Evolutionary conservation across 2,329 filamentous ascomycete species (phyloP), one percentile per base, ranked within the genome.

Genomic region (Phialophora chinensis): DNA sequence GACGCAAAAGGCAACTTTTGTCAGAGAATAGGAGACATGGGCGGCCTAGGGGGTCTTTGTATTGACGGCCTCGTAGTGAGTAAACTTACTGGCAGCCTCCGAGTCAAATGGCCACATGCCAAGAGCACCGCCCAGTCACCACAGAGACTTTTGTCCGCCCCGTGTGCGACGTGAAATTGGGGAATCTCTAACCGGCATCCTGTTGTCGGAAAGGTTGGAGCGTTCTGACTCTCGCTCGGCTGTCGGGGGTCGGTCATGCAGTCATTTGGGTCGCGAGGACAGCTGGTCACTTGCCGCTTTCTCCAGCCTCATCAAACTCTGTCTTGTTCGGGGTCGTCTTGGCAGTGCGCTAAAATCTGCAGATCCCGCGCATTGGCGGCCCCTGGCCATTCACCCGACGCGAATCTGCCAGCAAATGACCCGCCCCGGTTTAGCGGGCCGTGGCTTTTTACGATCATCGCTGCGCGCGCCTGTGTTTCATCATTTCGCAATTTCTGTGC

Each of bases 241-340:
- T 53, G 49, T 53, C 49, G 49, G 49, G 6, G 11, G 12, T 53
- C 49, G 6, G 17, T 27, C n/a, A n/a, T 14, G 47, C 47, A 23
- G 47, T 50, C 47, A 50, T 50, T 25, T 20, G 47, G 14, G 8
- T 27, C 27, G n/a, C 47, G 47, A 5, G n/a, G 3, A 6, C 5
- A 10, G n/a, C 20, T 27, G 25, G 20, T 52, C 47, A 10, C 47
- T 2, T 25, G 47, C 20, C 25, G 10, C 12, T 8, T 53, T 53
- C 49, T 53, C 49, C 49, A 53, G 49, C 49, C 49, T 53, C 49
- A 53, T 53, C 23, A 53, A 53, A 53, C 49, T 8, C 23, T 27
- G 20, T 29, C 23, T 53, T 7, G 35, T 17, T 17, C 2, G 38
- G 2, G 8, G 2, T 44, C 4, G 23, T 14, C 17, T 53, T 53